Evolutionary conservation across 306 rosid species (phyloP).

Genomic region (Phaseolus lunatus): DNA sequence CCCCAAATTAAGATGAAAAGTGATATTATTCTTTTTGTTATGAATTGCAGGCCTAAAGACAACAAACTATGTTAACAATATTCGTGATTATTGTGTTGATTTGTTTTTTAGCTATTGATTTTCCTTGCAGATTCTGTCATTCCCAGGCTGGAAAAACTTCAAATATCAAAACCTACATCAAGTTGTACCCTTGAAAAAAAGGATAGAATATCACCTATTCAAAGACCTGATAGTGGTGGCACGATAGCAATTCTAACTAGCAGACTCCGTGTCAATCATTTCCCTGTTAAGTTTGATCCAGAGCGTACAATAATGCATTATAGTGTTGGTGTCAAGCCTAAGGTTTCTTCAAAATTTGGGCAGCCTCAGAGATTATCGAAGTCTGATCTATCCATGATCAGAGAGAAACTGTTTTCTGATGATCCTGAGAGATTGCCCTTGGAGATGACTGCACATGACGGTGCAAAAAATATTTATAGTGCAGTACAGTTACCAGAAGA

Average conservation of each 20-base stretch:
- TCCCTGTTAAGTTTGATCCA: conserved; percentile 55
- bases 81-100: conserved; percentile 2
- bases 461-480: conserved; percentile 76
- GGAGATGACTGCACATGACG: conserved; percentile 69
- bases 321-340: conserved; percentile 59
- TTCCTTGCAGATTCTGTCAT: conserved; percentile 41
- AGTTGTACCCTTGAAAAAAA: conserved; percentile 14
- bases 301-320: conserved; percentile 63
- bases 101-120: conserved; percentile 4
- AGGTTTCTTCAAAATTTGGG: conserved; percentile 48
- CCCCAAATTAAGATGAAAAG: background rate
- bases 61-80: background rate
- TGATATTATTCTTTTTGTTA: background rate
- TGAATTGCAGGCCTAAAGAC: background rate
- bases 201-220: conserved; percentile 49
- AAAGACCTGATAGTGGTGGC: conserved; percentile 76
- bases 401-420: conserved; percentile 63
- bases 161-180: conserved; percentile 30
- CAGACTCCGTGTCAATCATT: conserved; percentile 63
- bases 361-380: conserved; percentile 58
- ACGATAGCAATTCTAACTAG: conserved; percentile 36
- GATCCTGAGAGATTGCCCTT: conserved; percentile 57
- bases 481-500: conserved; percentile 65
- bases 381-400: conserved; percentile 58
- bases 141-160: conserved; percentile 39